phyloP scores from a whole-genome alignment of 768 basidiomycete species.

The Suillus ampliporus region DNA sequence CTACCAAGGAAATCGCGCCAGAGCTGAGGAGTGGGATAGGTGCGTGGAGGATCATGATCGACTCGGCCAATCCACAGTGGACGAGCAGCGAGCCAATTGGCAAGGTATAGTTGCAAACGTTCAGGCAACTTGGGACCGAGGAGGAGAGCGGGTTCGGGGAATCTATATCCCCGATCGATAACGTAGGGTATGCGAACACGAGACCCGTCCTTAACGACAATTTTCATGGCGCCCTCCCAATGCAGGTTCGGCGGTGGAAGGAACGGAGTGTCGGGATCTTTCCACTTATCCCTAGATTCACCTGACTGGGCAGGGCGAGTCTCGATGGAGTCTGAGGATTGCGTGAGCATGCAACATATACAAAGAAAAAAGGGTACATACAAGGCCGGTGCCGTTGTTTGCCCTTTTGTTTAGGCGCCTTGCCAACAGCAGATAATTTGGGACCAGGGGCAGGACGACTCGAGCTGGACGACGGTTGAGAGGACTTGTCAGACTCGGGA shows the following conservation, averaged over 20 bases:
- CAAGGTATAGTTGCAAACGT: background rate
- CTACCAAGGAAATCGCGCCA: slow-evolving; percentile 7
- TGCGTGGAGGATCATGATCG: background rate
- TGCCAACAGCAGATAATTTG: background rate
- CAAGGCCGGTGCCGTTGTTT: background rate
- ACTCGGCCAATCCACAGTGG: slow-evolving; percentile 1
- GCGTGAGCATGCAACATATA: background rate
- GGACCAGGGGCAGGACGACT: background rate
- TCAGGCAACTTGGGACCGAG: background rate
- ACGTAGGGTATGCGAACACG: background rate
- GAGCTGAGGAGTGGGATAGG: slow-evolving; percentile 6
- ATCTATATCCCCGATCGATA: slow-evolving; percentile 4
- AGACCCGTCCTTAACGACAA: background rate
- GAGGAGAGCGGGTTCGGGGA: background rate
- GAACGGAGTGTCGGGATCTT: background rate
- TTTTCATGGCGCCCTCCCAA: slow-evolving; percentile 6
- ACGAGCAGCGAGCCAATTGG: slow-evolving; percentile 9
- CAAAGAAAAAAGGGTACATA: background rate
- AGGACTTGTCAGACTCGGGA: background rate
- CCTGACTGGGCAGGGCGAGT: background rate
- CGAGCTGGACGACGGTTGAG: slow-evolving; percentile 3
- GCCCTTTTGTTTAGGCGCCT: background rate
- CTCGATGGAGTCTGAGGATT: background rate
- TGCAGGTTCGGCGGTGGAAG: background rate
- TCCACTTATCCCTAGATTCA: slow-evolving; percentile 3